Evolutionary conservation across 2,329 filamentous ascomycete genomes (phyloP).

Genomic region (Phialocephala subalpina): DNA sequence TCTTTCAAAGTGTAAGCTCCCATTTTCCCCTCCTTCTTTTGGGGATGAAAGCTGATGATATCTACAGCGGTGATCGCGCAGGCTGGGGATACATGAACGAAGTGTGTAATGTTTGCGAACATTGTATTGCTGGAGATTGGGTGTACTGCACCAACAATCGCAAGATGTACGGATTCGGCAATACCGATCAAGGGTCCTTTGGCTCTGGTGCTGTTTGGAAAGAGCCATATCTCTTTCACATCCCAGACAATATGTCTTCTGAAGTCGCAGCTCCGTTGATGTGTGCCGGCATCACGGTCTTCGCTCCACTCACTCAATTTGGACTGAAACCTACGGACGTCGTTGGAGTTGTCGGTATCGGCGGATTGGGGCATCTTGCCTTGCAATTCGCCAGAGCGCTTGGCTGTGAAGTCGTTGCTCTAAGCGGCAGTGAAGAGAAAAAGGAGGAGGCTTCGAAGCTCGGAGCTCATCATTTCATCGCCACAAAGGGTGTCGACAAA

Average conservation of each 20-base stretch:
- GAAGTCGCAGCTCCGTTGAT: slow-evolving; percentile 52
- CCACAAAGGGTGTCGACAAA: slow-evolving; percentile 52
- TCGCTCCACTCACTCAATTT: slow-evolving; percentile 41
- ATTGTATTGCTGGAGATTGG: slow-evolving; percentile 51
- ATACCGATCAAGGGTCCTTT: slow-evolving; percentile 56
- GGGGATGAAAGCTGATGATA: background rate
- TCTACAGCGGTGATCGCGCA: slow-evolving; percentile 50
- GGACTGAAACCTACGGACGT: slow-evolving; percentile 43
- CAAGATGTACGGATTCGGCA: slow-evolving; percentile 49
- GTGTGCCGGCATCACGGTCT: slow-evolving; percentile 53
- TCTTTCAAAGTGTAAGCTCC: slow-evolving; percentile 38
- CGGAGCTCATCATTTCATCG: slow-evolving; percentile 67
- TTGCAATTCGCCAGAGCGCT: slow-evolving; percentile 68
- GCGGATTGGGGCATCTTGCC: slow-evolving; percentile 67
- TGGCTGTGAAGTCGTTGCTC: slow-evolving; percentile 66
- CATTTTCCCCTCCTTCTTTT: background rate
- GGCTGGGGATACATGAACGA: slow-evolving; percentile 53
- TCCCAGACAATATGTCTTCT: slow-evolving; percentile 47
- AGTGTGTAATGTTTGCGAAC: slow-evolving; percentile 51
- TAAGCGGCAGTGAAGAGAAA: slow-evolving; percentile 66
- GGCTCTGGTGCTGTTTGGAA: slow-evolving; percentile 47
- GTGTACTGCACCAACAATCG: slow-evolving; percentile 49
- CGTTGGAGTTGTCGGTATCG: slow-evolving; percentile 58
- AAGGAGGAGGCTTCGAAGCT: slow-evolving; percentile 65
- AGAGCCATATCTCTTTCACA: slow-evolving; percentile 47